Evolutionary conservation across 1,139 yeast genomes (phyloP), one percentile per base, ranked within the genome.

Genomic region (Taphrina communis): DNA sequence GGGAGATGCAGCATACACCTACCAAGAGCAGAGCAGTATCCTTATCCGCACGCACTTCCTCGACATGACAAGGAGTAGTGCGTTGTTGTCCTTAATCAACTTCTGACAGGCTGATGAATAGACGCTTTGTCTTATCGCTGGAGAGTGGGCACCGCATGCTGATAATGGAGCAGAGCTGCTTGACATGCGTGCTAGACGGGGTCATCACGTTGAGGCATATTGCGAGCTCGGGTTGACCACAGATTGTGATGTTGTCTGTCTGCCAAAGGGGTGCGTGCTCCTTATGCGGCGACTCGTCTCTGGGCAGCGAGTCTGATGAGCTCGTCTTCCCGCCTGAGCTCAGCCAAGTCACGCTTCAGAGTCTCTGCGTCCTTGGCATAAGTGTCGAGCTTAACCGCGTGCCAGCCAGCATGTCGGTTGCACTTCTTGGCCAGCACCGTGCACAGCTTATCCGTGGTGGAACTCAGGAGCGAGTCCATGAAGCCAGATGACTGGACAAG

Each of bases 401-500:
- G 82, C 96, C 96, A 90, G 0, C 88, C 87, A 61, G 81, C 81
- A 74, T 90, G 96, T 63, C 85, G 83, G 5, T 77, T 76, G 76
- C 96, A 90, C 74, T 87, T 88, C 66, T 86, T 82, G 72, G 84
- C 85, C 66, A 89, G 94, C n/a, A 79, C 78, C 17, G 85, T 75
- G 75, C 96, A 90, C 1, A 86, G 70, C 41, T 72, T 74, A 9
- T 72, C 76, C 61, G 74, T 70, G 73, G 41, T 71, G 60, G 53
- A 67, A 41, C 25, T 70, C 72, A 62, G 73, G 74, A 58, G 42
- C 12, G 56, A 19, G 42, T 67, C 41, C 58, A 50, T 51, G 69
- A 68, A 41, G 6, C 53, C 60, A 41, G 70, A 50, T 46, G 51
- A 76, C 74, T 65, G 73, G 73, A 46, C 17, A 21, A 69, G 53